These are phyloP conservation scores for Pyrenophora tritici-repentis DNA, from an alignment of 2,329 filamentous ascomycete species.

Conservation along the genomic window DNA sequence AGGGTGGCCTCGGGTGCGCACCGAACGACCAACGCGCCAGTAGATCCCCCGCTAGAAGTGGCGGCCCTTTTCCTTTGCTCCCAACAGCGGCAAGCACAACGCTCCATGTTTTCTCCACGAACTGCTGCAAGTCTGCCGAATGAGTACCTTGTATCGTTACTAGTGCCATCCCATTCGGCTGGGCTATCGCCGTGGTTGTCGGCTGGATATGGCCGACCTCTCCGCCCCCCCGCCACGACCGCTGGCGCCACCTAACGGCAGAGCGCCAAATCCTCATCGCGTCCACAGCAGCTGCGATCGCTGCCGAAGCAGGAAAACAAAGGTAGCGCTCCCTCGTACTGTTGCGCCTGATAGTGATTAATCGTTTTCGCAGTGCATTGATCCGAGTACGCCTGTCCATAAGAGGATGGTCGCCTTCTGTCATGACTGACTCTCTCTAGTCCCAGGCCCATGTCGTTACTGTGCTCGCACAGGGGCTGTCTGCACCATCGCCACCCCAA, in stretches of 20 bases:
- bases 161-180: slow-evolving; percentile 9
- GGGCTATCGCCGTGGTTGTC: slow-evolving; percentile 13
- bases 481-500: slow-evolving; percentile 44
- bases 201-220: slow-evolving; percentile 34
- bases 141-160: slow-evolving; percentile 21
- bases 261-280: slow-evolving; percentile 37
- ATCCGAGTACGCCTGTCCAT: slow-evolving; percentile 39
- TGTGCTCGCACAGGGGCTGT: slow-evolving; percentile 44
- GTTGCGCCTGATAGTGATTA: slow-evolving; percentile 23
- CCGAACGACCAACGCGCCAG: slow-evolving; percentile 6
- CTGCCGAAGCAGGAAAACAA: slow-evolving; percentile 46
- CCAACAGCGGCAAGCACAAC: slow-evolving; percentile 13
- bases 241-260: slow-evolving; percentile 22
- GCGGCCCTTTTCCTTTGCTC: slow-evolving; percentile 13
- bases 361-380: slow-evolving; percentile 40
- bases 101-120: slow-evolving; percentile 19
- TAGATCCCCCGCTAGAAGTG: slow-evolving; percentile 21
- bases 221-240: slow-evolving; percentile 25
- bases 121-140: slow-evolving; percentile 22
- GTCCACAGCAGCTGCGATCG: slow-evolving; percentile 47
- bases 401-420: slow-evolving; percentile 1
- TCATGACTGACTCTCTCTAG: slow-evolving; percentile 32
- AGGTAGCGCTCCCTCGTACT: slow-evolving; percentile 27
- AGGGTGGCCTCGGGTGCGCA: slow-evolving; percentile 12
- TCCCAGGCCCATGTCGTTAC: slow-evolving; percentile 47